Percentiles rank a stretch among this genome's conserved stretches.
Evolutionary conservation across 805 yeast genomes (phyloP).

Genomic region (Ogataea siamensis): DNA sequence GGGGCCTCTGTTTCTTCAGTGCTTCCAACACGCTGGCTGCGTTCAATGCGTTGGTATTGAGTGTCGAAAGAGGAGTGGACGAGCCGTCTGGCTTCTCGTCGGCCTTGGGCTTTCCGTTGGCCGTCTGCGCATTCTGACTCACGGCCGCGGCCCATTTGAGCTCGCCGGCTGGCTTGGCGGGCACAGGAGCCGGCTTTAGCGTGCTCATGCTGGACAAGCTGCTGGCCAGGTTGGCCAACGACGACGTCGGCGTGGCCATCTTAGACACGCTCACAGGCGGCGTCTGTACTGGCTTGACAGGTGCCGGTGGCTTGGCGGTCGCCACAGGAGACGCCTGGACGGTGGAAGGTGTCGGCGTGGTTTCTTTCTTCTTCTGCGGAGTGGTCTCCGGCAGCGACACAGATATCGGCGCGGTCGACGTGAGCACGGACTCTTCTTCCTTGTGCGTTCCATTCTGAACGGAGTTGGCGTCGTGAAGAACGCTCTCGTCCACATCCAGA

Average conservation of each 20-base stretch:
- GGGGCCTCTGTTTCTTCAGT: conserved; percentile 35
- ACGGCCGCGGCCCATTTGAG: conserved; percentile 37
- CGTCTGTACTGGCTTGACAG: conserved; percentile 5
- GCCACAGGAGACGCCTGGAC: conserved; percentile 11
- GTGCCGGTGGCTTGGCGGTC: conserved; percentile 5
- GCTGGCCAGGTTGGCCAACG: conserved; percentile 17
- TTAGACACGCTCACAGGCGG: conserved; percentile 2
- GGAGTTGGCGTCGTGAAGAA: conserved; percentile 29
- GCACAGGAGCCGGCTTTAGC: conserved; percentile 37
- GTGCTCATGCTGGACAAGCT: conserved; percentile 28
- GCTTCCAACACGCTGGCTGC: conserved; percentile 40
- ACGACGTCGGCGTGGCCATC: conserved; percentile 15
- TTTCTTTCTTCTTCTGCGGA: conserved; percentile 18
- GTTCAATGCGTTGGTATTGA: conserved; percentile 34
- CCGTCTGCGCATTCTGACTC: conserved; percentile 20
- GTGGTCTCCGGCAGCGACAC: conserved; percentile 12
- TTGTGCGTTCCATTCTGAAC: conserved; percentile 11
- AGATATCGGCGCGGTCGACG: conserved; percentile 8
- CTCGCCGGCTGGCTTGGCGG: conserved; percentile 31
- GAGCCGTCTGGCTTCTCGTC: conserved; percentile 6
- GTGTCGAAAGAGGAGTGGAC: conserved; percentile 8
- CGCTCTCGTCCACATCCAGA: conserved; percentile 47
- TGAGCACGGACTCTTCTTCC: conserved; percentile 20
- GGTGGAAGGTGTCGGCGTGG: conserved; percentile 17
- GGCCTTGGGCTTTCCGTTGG: conserved; percentile 10